A percentile compares a stretch with the other conserved stretches of the same genome.
These are phyloP conservation scores for Nosema muscidifuracis DNA, from an alignment of 371 early-diverging fungal species.

Conservation along the genomic window DNA sequence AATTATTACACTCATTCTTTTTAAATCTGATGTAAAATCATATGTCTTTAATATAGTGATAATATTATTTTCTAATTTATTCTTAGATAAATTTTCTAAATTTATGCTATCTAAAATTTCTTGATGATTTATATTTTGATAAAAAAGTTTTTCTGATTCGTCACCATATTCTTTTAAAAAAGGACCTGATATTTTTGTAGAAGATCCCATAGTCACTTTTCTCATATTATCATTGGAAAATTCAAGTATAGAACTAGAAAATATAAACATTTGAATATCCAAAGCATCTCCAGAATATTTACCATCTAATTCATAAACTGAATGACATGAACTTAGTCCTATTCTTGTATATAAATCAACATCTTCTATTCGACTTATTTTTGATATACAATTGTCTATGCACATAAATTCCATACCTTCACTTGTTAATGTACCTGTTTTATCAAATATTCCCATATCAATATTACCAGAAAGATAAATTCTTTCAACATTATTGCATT, in stretches of 20 bases:
- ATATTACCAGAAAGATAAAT: slow-evolving; percentile 89
- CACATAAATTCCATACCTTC: slow-evolving; percentile 91
- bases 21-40: slow-evolving; percentile 80
- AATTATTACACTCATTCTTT: slow-evolving; percentile 86
- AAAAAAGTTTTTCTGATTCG: slow-evolving; percentile 13
- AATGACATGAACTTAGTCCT: slow-evolving; percentile 88
- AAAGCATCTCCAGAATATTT: slow-evolving; percentile 89
- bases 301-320: slow-evolving; percentile 77
- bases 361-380: slow-evolving; percentile 1
- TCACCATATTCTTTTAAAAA: slow-evolving; percentile 31
- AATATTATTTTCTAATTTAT: not conserved
- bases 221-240: slow-evolving; percentile 51
- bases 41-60: slow-evolving; percentile 69
- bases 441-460: slow-evolving; percentile 93
- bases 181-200: slow-evolving; percentile 13
- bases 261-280: slow-evolving; percentile 94
- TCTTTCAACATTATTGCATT: slow-evolving; percentile 80
- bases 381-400: slow-evolving; percentile 64
- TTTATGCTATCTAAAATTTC: not conserved
- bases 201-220: slow-evolving; percentile 6
- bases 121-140: not conserved
- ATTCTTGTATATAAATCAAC: slow-evolving; percentile 8
- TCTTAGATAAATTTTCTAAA: not conserved
- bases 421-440: slow-evolving; percentile 96
- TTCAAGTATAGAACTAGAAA: slow-evolving; percentile 65